These are phyloP conservation scores for Phytopythium mirpurense DNA, from an alignment of 352 stramenopile species.

Conservation along the genomic window DNA sequence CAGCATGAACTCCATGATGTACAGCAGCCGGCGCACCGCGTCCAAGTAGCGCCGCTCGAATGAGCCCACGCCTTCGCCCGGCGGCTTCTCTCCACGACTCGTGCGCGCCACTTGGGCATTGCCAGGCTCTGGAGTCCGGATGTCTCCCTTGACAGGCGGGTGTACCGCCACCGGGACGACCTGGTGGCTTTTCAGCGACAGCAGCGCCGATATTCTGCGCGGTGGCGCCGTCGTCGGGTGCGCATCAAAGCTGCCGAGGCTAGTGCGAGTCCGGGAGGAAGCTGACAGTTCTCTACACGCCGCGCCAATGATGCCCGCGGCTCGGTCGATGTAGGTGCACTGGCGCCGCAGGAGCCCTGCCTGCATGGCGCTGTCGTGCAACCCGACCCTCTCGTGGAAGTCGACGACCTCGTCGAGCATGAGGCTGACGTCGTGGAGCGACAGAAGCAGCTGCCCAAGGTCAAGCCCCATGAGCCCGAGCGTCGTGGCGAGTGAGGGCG, in stretches of 20 bases:
- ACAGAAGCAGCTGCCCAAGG: slow-evolving; percentile 5
- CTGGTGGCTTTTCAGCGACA: background rate
- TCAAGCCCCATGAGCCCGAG: slow-evolving; percentile 15
- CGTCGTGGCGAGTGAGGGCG: slow-evolving; percentile 2
- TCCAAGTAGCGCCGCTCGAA: background rate
- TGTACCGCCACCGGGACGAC: background rate
- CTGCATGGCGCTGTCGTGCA: background rate
- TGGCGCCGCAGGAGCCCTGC: background rate
- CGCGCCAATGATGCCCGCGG: background rate
- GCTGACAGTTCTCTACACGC: background rate
- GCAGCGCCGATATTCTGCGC: background rate
- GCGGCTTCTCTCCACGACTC: background rate
- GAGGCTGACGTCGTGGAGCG: slow-evolving; percentile 9
- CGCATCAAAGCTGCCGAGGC: background rate
- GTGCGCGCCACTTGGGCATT: background rate
- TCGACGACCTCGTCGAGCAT: background rate
- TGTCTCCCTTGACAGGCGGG: too few species aligned
- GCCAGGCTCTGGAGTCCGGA: too few species aligned
- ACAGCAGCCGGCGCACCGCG: slow-evolving; percentile 7
- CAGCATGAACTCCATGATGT: slow-evolving; percentile 11
- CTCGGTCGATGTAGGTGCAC: background rate
- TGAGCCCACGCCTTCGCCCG: background rate
- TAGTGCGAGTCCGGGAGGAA: background rate
- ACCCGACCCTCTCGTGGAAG: background rate
- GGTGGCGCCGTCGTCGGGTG: background rate